A percentile compares a stretch with the other conserved stretches of the same genome.
Conservation (phyloP, 2,329 filamentous ascomycete species). For the Phialocephala sp. region DNA sequence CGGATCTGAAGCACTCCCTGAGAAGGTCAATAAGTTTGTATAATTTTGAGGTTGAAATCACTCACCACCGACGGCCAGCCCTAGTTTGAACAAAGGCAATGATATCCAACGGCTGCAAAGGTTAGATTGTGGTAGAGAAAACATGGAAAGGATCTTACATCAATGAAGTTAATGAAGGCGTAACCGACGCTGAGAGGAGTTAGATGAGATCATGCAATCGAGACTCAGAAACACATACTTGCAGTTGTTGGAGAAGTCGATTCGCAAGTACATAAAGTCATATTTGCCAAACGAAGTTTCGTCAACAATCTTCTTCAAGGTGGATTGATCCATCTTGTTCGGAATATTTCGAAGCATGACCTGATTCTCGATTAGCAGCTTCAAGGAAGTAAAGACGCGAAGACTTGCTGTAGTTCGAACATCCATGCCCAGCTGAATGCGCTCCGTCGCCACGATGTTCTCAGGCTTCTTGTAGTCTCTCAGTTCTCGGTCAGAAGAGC, state of each 20-base stretch:
- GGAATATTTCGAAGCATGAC: slow-evolving; percentile 97
- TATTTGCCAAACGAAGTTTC: slow-evolving; percentile 80
- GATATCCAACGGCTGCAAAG: slow-evolving; percentile 69
- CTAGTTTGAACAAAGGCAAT: slow-evolving; percentile 51
- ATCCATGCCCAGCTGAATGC: slow-evolving; percentile 70
- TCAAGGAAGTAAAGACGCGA: slow-evolving; percentile 16
- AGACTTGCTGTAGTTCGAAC: slow-evolving; percentile 74
- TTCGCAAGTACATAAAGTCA: slow-evolving; percentile 94
- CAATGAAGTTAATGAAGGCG: slow-evolving; percentile 93
- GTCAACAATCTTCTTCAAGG: slow-evolving; percentile 81
- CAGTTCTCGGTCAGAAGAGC: not conserved
- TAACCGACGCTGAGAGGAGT: slow-evolving; percentile 79
- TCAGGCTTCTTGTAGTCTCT: slow-evolving; percentile 49
- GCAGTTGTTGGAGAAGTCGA: slow-evolving; percentile 84
- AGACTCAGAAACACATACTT: slow-evolving; percentile 62
- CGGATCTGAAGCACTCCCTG: slow-evolving; percentile 79
- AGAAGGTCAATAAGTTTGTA: not conserved
- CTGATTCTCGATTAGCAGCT: slow-evolving; percentile 47
- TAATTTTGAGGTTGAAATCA: not conserved
- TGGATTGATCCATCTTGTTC: slow-evolving; percentile 80
- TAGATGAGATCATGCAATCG: not conserved
- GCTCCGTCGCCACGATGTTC: slow-evolving; percentile 65
- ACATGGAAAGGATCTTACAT: slow-evolving; percentile 59
- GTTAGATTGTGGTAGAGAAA: slow-evolving; percentile 45
- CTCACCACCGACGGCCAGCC: not conserved